Evolutionary conservation across 2,329 filamentous ascomycete species (phyloP).

Genomic region (Diplodia corticola): DNA sequence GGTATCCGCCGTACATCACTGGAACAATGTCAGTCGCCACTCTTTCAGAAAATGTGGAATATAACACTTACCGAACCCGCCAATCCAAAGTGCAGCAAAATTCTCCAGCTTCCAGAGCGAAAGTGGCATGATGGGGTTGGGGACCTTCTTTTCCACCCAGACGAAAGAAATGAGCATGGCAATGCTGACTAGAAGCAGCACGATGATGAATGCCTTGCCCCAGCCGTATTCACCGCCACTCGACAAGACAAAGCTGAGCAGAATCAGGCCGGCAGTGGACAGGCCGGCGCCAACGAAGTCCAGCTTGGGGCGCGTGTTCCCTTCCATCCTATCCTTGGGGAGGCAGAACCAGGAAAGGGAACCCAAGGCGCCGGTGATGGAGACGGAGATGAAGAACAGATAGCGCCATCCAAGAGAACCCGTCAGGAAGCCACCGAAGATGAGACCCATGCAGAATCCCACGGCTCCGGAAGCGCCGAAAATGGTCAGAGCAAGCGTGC

Average conservation of each 20-base stretch:
- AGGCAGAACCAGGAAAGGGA: slow-evolving; percentile 39
- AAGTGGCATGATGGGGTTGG: slow-evolving; percentile 50
- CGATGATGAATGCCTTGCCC: slow-evolving; percentile 49
- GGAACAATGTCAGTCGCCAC: neutral
- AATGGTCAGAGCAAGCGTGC: slow-evolving; percentile 43
- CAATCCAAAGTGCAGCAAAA: slow-evolving; percentile 49
- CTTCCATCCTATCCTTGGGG: slow-evolving; percentile 41
- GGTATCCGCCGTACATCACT: slow-evolving; percentile 45
- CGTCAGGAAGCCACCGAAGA: slow-evolving; percentile 24
- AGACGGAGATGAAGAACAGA: slow-evolving; percentile 24
- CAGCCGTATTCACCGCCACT: slow-evolving; percentile 50
- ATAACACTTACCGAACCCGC: slow-evolving; percentile 40
- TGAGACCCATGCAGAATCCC: slow-evolving; percentile 37
- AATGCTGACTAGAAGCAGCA: slow-evolving; percentile 42
- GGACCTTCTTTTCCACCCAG: slow-evolving; percentile 46
- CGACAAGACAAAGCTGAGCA: slow-evolving; percentile 49
- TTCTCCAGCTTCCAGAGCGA: slow-evolving; percentile 49
- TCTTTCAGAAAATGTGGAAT: too few relatives aligned
- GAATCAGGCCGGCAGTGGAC: slow-evolving; percentile 46
- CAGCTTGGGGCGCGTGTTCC: slow-evolving; percentile 38
- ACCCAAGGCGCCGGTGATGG: slow-evolving; percentile 18
- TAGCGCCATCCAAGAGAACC: slow-evolving; percentile 23
- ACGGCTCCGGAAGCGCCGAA: slow-evolving; percentile 44
- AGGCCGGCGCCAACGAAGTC: slow-evolving; percentile 46
- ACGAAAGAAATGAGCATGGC: slow-evolving; percentile 43